Evolutionary conservation across 2,329 filamentous ascomycete genomes (phyloP).

Genomic region (Metarhizium brunneum): DNA sequence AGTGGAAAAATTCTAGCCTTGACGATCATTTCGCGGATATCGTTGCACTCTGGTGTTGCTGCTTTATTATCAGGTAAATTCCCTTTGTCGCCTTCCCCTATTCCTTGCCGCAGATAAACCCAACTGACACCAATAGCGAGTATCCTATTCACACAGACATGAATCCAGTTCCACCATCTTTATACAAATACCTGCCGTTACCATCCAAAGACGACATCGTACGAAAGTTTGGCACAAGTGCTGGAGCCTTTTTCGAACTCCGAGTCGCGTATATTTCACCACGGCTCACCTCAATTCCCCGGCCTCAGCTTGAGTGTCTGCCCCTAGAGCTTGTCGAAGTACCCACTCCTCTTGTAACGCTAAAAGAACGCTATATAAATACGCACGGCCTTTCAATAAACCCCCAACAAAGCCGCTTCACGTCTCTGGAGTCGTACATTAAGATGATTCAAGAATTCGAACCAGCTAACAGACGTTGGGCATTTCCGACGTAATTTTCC

Average conservation of each 20-base stretch:
- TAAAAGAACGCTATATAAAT: neutral
- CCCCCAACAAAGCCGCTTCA: neutral
- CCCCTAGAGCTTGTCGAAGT: neutral
- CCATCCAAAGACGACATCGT: neutral
- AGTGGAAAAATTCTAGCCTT: neutral
- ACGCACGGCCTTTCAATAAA: neutral
- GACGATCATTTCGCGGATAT: neutral
- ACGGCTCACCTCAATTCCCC: neutral
- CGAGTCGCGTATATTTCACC: neutral
- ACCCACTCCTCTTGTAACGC: neutral
- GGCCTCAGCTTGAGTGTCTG: neutral
- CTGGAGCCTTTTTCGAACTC: neutral
- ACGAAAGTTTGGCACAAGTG: neutral
- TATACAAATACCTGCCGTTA: neutral
- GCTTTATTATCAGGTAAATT: neutral
- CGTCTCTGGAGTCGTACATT: neutral
- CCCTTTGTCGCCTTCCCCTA: neutral
- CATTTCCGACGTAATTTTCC: neutral
- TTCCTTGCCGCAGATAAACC: neutral
- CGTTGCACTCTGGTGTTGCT: neutral
- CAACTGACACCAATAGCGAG: neutral
- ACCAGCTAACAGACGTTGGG: neutral
- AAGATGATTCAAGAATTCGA: neutral
- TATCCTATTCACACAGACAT: neutral
- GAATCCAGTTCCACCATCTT: neutral